Evolutionary conservation across 2,329 filamentous ascomycete genomes (phyloP), one percentile per base, ranked within the genome.

Genomic region (Fusarium sp.): DNA sequence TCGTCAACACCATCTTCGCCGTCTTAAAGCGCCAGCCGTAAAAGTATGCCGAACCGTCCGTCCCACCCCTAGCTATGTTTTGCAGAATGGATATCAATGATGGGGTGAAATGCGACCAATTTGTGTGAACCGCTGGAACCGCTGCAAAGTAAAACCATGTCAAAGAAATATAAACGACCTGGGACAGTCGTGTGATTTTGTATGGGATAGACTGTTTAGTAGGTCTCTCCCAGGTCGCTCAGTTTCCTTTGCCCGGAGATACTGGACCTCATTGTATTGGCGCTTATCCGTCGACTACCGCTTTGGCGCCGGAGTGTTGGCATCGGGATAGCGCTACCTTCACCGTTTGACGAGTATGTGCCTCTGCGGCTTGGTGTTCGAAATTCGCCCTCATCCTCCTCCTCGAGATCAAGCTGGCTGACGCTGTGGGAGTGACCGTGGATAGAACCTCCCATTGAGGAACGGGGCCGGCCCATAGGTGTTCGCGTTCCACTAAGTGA

Each of bases 391-490:
- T 80, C 80, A 31, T 82, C 80, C 27, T 79, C 77, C 62, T 82
- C 80, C 27, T 80, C 76, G 31, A 81, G 81, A 56, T 87, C 85
- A 37, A 85, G 83, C 52, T 84, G 80, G 67, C 84, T 86, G 74
- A 89, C 82, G 73, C 86, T 89, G 49, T 84, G 79, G 14, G 86
- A 86, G 69, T 88, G 84, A 6, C 85, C 82, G 67, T 89, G 86
- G 13, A 85, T 80, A 64, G 87, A 88, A 54, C 90, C 87, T 57
- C 88, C 87, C 67, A 94, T 82, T 15, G 91, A 93, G 48, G 90
- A 93, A 48, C 91, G 85, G 18, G 91, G 90, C 52, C 91, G 87
- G 25, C 87, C 87, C 52, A 92, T 79, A 2, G 91, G 89, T 14
- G 90, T 91, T 62, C 90, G 85, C 11, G 86, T 77, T 8, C 88